Evolutionary conservation across 1,139 yeast genomes (phyloP).

Genomic region (Sugiyamaella neomexicana): DNA sequence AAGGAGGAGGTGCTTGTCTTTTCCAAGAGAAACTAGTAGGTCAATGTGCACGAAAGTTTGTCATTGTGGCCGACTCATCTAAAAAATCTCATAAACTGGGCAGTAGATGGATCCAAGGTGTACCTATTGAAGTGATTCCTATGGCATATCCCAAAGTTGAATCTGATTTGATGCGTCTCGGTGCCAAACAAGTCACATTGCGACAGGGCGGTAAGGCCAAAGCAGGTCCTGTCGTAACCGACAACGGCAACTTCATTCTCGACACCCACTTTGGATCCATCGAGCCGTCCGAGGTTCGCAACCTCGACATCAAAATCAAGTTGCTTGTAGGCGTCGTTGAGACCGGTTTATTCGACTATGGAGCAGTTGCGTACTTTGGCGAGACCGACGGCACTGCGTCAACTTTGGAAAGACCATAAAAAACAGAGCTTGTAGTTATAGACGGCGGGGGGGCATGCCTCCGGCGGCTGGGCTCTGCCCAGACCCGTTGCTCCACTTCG

Average conservation of each 20-base stretch:
- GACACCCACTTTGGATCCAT: conserved; percentile 93
- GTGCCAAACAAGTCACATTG: conserved; percentile 64
- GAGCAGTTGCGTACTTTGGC: conserved; percentile 84
- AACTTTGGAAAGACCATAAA: conserved; percentile 19
- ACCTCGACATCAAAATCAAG: conserved; percentile 66
- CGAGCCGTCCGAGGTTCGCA: conserved; percentile 51
- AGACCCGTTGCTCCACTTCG: conserved; percentile 8
- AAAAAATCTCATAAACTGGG: conserved; percentile 73
- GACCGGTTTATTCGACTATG: conserved; percentile 83
- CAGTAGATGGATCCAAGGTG: conserved; percentile 80
- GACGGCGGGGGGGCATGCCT: neutral
- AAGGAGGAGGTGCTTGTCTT: conserved; percentile 98
- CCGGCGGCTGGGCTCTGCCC: conserved; percentile 10
- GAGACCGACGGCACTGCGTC: conserved; percentile 67
- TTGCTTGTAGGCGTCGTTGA: conserved; percentile 91
- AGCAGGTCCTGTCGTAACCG: conserved; percentile 98
- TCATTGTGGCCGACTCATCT: conserved; percentile 90
- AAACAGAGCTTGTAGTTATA: neutral
- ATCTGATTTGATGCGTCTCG: conserved; percentile 59
- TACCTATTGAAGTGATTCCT: conserved; percentile 95
- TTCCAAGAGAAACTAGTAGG: conserved; percentile 97
- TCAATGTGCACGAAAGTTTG: conserved; percentile 68
- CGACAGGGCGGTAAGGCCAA: conserved; percentile 89
- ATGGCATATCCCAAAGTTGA: conserved; percentile 77
- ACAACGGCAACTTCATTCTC: conserved; percentile 87